Conservation (phyloP, 306 rosid genomes). For the Acacia melanoxylon region DNA sequence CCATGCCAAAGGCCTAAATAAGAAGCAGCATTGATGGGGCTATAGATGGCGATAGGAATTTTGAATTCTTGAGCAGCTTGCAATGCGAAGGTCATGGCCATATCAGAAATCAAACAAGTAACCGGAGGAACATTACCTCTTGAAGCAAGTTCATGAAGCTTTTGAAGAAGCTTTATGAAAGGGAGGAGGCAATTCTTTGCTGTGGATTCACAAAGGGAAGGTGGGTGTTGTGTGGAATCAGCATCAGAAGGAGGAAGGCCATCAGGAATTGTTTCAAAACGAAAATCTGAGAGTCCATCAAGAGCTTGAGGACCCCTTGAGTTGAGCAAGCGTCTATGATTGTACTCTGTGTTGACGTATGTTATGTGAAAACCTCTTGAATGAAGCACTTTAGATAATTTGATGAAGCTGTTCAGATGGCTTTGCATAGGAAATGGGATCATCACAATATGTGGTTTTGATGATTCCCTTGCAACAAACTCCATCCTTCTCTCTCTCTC, state of each 20-base stretch:
- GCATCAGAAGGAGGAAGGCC: not conserved
- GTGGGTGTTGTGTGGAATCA: not conserved
- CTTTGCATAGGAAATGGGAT: not conserved
- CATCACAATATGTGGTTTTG: not conserved
- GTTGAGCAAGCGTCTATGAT: not conserved
- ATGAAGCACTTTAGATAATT: not conserved
- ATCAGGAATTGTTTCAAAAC: not conserved
- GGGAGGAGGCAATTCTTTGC: not conserved
- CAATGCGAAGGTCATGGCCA: not conserved
- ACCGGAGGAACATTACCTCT: not conserved
- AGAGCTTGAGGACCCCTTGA: not conserved
- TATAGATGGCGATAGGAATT: not conserved
- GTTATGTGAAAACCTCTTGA: not conserved
- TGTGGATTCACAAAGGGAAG: not conserved
- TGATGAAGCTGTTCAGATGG: not conserved
- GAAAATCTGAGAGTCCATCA: not conserved
- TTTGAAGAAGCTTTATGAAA: not conserved
- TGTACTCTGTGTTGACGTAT: constrained; percentile 6
- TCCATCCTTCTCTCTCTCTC: not conserved
- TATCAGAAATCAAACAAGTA: not conserved
- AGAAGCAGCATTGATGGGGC: not conserved
- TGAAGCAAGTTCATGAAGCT: not conserved
- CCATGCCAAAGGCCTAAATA: constrained; percentile 8
- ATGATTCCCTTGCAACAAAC: not conserved
- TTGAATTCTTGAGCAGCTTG: not conserved